phyloP scores from a whole-genome alignment of 1,284 basidiomycete genomes.

The Volvariella volvacea region DNA sequence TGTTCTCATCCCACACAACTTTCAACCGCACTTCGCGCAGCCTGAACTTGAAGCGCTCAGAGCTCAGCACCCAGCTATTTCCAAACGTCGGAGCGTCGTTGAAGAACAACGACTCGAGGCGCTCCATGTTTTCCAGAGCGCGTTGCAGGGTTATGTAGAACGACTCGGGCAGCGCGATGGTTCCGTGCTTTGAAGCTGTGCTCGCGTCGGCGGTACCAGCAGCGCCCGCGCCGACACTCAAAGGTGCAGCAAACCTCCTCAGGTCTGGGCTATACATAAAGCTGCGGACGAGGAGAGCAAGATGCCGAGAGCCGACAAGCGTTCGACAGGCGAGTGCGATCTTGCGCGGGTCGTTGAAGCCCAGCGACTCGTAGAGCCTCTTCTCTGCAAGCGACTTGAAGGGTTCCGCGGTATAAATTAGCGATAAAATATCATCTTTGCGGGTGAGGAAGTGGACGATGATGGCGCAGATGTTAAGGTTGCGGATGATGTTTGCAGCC shows the following conservation, averaged over 20 bases:
- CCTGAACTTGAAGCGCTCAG: conserved; percentile 17
- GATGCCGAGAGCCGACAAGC: conserved; percentile 13
- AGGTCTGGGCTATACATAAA: conserved; percentile 21
- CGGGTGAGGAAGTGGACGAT: conserved; percentile 16
- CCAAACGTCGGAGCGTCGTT: conserved; percentile 17
- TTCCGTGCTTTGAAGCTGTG: conserved; percentile 4
- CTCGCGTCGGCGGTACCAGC: no score
- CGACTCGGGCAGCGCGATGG: conserved; percentile 10
- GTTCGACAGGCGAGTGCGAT: conserved; percentile 17
- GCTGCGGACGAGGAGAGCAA: conserved; percentile 18
- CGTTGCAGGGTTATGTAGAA: conserved; percentile 22
- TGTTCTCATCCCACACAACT: conserved; percentile 21
- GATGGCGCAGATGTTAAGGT: conserved; percentile 20
- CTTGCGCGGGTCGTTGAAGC: conserved; percentile 16
- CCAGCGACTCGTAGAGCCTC: conserved; percentile 19
- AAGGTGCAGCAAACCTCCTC: conserved; percentile 3
- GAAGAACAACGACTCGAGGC: conserved; percentile 20
- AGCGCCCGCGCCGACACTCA: no score
- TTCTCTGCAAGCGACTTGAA: conserved; percentile 23
- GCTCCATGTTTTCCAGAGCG: conserved; percentile 18
- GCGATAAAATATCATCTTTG: conserved; percentile 16
- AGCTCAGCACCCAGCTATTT: conserved; percentile 24
- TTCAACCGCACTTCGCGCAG: conserved; percentile 22
- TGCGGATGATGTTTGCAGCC: conserved; percentile 1
- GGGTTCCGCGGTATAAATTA: conserved; percentile 23